Evolutionary conservation across 2,329 filamentous ascomycete species (phyloP).

Genomic region (Claviceps sorghi): DNA sequence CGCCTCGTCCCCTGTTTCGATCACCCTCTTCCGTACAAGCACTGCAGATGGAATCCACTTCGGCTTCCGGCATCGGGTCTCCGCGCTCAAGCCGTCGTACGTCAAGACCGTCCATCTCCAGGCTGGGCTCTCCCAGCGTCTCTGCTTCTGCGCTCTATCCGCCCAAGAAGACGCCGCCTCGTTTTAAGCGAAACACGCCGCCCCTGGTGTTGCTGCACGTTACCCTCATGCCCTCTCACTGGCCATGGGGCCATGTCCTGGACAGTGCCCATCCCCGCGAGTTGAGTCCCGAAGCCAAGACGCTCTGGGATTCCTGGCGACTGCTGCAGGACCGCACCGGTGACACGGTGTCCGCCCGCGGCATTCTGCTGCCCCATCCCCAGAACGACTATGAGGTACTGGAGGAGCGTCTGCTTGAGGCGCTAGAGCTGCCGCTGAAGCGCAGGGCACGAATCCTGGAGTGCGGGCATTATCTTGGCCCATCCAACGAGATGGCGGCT

Average conservation of each 20-base stretch:
- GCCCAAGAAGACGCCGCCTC: conserved; percentile 41
- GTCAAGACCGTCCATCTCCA: conserved; percentile 34
- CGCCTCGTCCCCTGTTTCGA: conserved; percentile 49
- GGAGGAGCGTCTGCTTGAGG: conserved; percentile 63
- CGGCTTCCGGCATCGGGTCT: conserved; percentile 41
- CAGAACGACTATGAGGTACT: conserved; percentile 67
- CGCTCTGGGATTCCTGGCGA: conserved; percentile 48
- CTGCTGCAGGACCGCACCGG: conserved; percentile 55
- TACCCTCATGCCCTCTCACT: conserved; percentile 56
- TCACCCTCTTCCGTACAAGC: conserved; percentile 55
- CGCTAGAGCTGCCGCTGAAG: conserved; percentile 51
- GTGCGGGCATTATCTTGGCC: conserved; percentile 61
- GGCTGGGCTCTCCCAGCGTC: conserved; percentile 39
- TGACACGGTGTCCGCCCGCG: conserved; percentile 59
- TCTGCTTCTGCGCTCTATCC: conserved; percentile 38
- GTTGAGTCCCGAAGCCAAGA: conserved; percentile 31
- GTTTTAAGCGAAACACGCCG: conserved; percentile 41
- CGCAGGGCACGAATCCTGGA: conserved; percentile 55
- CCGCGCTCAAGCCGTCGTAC: conserved; percentile 38
- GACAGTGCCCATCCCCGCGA: conserved; percentile 26
- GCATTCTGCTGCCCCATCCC: conserved; percentile 62
- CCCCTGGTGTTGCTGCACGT: conserved; percentile 68
- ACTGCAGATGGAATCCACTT: conserved; percentile 57
- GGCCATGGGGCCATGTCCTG: conserved; percentile 46
- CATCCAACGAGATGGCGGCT: conserved; percentile 34